Evolutionary conservation across 768 basidiomycete species (phyloP).

Genomic region (Punctularia strigosozonata): DNA sequence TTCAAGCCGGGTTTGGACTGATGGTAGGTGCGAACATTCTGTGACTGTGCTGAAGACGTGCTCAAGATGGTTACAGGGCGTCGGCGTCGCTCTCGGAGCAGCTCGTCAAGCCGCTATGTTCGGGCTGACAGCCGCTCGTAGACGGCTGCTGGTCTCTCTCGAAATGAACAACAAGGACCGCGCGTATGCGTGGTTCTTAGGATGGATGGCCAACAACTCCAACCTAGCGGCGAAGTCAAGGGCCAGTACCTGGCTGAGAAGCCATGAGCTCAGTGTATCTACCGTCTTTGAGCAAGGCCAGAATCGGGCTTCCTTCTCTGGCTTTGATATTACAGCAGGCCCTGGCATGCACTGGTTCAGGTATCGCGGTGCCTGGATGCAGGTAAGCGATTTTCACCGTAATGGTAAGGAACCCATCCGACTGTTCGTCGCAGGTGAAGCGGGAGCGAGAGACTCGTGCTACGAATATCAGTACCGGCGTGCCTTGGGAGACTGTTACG

Average conservation of each 20-base stretch:
- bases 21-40: constrained; percentile 47
- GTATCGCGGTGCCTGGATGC: constrained; percentile 91
- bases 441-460: constrained; percentile 90
- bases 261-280: constrained; percentile 92
- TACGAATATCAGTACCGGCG: constrained; percentile 83
- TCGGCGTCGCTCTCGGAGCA: constrained; percentile 73
- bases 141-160: constrained; percentile 86
- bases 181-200: constrained; percentile 92
- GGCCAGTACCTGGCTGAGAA: constrained; percentile 43
- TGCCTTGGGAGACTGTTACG: constrained; percentile 95
- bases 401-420: not conserved
- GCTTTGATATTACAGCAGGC: constrained; percentile 92
- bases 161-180: constrained; percentile 96
- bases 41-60: not conserved
- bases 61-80: constrained; percentile 40
- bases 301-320: constrained; percentile 82
- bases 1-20: constrained; percentile 94
- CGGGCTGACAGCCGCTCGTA: constrained; percentile 64
- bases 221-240: constrained; percentile 17
- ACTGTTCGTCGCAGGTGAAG: constrained; percentile 52
- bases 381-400: constrained; percentile 35
- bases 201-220: constrained; percentile 84
- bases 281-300: constrained; percentile 81
- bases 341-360: constrained; percentile 91
- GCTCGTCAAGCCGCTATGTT: constrained; percentile 61